These are phyloP conservation scores for Oryza punctata DNA, from an alignment of 176 grass and related monocot genomes.

Conservation along the genomic window DNA sequence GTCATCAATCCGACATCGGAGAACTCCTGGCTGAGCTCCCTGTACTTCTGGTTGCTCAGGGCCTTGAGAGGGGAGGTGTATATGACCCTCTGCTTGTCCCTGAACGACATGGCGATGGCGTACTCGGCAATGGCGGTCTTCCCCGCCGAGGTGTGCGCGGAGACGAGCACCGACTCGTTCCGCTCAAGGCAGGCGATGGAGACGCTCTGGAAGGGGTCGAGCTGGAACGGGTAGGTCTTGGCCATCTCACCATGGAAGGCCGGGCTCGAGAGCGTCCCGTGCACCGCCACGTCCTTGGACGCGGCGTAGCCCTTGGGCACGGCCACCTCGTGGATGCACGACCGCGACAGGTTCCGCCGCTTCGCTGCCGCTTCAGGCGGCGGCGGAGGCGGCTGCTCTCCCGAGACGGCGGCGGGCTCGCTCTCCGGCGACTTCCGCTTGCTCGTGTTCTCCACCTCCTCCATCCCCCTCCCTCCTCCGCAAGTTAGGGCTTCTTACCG, in stretches of 20 bases:
- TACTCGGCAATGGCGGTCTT: slow-evolving; percentile 94
- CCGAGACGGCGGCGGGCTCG: background rate
- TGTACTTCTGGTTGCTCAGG: slow-evolving; percentile 98
- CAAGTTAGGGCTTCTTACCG: background rate
- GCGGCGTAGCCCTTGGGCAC: slow-evolving; percentile 64
- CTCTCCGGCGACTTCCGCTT: slow-evolving; percentile 55
- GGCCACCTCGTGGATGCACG: slow-evolving; percentile 91
- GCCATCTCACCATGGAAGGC: slow-evolving; percentile 81
- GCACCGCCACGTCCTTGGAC: slow-evolving; percentile 58
- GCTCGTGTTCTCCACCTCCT: slow-evolving; percentile 35
- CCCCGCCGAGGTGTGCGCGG: slow-evolving; percentile 93
- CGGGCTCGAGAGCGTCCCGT: slow-evolving; percentile 70
- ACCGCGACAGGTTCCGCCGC: slow-evolving; percentile 64
- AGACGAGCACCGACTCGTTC: slow-evolving; percentile 87
- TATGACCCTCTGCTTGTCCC: slow-evolving; percentile 92
- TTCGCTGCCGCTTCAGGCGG: slow-evolving; percentile 46
- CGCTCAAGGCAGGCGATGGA: slow-evolving; percentile 88
- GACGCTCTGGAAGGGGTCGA: slow-evolving; percentile 91
- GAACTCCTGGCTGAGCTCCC: slow-evolving; percentile 92
- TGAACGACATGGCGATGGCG: slow-evolving; percentile 93
- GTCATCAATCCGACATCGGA: slow-evolving; percentile 94
- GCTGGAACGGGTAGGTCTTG: slow-evolving; percentile 86
- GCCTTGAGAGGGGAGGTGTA: slow-evolving; percentile 96
- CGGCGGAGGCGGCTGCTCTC: background rate
- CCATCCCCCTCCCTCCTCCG: slow-evolving; percentile 37